These are phyloP conservation scores for Xylaria polymorpha DNA, from an alignment of 2,329 filamentous ascomycete genomes.

Conservation along the genomic window DNA sequence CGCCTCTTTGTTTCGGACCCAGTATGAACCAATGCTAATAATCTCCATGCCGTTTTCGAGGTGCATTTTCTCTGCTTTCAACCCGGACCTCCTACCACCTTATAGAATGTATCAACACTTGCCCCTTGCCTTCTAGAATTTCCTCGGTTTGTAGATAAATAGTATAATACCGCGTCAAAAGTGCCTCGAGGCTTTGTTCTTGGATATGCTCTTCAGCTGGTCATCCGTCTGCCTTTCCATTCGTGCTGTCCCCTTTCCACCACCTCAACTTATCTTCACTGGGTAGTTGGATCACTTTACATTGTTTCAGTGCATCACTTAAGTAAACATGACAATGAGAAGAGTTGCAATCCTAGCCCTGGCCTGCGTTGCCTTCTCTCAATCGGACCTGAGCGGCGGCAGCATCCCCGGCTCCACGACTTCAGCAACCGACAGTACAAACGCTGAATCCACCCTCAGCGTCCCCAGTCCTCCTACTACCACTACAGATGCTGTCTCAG, in stretches of 20 bases:
- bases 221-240: constrained; percentile 1
- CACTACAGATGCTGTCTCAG: constrained; percentile 10
- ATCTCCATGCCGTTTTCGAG: constrained; percentile 15
- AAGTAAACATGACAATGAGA: constrained; percentile 44
- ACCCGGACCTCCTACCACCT: constrained; percentile 18
- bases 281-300: background rate
- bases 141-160: constrained; percentile 27
- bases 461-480: constrained; percentile 26
- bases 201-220: constrained; percentile 33
- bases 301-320: constrained; percentile 12
- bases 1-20: constrained; percentile 2
- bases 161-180: constrained; percentile 41
- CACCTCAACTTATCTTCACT: constrained; percentile 9
- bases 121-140: constrained; percentile 1
- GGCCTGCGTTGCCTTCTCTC: constrained; percentile 41
- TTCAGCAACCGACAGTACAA: constrained; percentile 1
- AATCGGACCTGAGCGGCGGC: constrained; percentile 37
- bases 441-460: constrained; percentile 19
- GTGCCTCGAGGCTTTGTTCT: constrained; percentile 40
- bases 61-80: constrained; percentile 40
- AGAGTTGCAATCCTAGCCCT: constrained; percentile 41
- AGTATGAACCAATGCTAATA: constrained; percentile 5
- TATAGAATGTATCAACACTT: constrained; percentile 36
- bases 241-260: constrained; percentile 9
- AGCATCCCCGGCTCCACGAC: constrained; percentile 13